Percentiles rank a stretch among this genome's conserved stretches.
phyloP scores from a whole-genome alignment of 352 stramenopile genomes.

The Phytopythium mirpurense region DNA sequence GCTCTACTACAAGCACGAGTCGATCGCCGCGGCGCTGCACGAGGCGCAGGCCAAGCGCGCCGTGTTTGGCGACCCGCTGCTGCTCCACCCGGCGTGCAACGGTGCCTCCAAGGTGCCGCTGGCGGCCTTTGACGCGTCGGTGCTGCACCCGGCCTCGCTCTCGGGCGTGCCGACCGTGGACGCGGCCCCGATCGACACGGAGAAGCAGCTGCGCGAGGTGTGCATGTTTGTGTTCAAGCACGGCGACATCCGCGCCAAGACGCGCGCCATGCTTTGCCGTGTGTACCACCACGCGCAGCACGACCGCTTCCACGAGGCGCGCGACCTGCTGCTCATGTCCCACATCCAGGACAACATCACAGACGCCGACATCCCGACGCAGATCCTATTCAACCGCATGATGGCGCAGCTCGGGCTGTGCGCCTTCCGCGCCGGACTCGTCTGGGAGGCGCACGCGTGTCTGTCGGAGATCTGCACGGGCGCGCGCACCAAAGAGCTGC shows the following conservation, averaged over 20 bases:
- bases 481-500: conserved; percentile 92
- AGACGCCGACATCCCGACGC: conserved; percentile 90
- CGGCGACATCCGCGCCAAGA: conserved; percentile 91
- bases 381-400: conserved; percentile 98
- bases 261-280: conserved; percentile 97
- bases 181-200: conserved; percentile 47
- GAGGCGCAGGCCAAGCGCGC: conserved; percentile 76
- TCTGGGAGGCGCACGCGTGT: conserved; percentile 96
- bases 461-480: conserved; percentile 95
- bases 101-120: conserved; percentile 35
- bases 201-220: conserved; percentile 85
- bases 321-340: conserved; percentile 98
- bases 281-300: conserved; percentile 98
- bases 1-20: conserved; percentile 97
- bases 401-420: conserved; percentile 93
- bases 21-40: conserved; percentile 79
- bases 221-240: conserved; percentile 94
- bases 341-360: conserved; percentile 97
- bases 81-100: conserved; percentile 88
- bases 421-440: conserved; percentile 95
- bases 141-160: conserved; percentile 69
- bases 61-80: conserved; percentile 78
- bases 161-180: conserved; percentile 68
- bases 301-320: conserved; percentile 98
- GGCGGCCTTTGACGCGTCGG: conserved; percentile 49